Conservation (phyloP, 345 rosid genomes). For the Linum trigynum region DNA sequence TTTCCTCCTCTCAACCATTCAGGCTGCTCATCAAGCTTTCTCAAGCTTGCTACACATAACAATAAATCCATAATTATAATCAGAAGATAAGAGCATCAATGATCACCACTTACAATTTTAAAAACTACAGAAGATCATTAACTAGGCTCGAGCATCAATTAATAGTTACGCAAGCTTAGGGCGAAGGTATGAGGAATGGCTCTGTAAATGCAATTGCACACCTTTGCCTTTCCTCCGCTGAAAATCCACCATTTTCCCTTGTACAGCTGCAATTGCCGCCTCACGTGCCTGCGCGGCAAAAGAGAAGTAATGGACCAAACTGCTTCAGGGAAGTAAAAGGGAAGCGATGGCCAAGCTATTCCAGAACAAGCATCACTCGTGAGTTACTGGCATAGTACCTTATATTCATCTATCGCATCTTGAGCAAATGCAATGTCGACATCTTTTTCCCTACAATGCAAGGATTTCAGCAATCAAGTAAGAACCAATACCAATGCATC, state of each 20-base stretch:
- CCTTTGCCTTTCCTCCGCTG: constrained; percentile 98
- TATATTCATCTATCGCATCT: constrained; percentile 86
- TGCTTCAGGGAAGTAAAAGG: neutral
- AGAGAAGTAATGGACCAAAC: neutral
- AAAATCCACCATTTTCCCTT: constrained; percentile 80
- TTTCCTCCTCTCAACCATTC: constrained; percentile 94
- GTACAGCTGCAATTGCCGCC: constrained; percentile 61
- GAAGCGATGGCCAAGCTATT: neutral
- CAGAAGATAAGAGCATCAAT: neutral
- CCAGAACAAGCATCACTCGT: constrained; percentile 9
- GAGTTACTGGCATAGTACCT: constrained; percentile 37
- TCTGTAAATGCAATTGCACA: constrained; percentile 14
- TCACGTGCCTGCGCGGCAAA: constrained; percentile 71
- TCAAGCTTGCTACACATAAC: constrained; percentile 51
- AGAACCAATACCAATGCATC: neutral
- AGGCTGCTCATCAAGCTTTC: constrained; percentile 98
- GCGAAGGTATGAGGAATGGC: neutral
- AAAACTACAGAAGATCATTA: neutral
- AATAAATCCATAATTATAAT: neutral
- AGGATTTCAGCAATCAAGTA: neutral
- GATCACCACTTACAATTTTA: neutral
- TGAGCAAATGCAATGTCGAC: constrained; percentile 84
- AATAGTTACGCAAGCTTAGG: neutral
- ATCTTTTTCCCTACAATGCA: constrained; percentile 80
- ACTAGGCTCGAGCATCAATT: neutral